Conservation (phyloP, 2,329 filamentous ascomycete genomes). For the Dryadomyces quercivorus region DNA sequence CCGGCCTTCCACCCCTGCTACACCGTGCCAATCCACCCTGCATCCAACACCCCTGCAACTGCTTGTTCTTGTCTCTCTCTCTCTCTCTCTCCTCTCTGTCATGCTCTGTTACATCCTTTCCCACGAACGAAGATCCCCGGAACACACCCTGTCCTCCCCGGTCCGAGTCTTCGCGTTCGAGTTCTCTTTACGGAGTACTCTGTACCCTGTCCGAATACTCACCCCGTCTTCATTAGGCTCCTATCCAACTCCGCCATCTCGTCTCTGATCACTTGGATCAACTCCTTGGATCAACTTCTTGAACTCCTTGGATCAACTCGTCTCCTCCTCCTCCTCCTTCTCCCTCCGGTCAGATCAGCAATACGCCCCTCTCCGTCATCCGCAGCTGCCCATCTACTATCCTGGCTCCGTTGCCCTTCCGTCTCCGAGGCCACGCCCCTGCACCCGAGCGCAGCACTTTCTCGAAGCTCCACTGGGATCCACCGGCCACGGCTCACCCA, state of each 20-base stretch:
- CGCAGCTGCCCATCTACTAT: background rate
- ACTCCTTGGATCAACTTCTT: background rate
- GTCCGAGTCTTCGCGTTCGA: no score
- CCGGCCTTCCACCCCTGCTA: background rate
- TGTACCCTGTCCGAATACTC: no score
- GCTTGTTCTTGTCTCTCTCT: background rate
- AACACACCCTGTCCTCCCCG: no score
- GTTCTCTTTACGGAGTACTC: no score
- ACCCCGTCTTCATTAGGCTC: no score
- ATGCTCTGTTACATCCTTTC: no score
- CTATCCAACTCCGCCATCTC: no score
- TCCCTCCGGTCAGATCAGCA: background rate
- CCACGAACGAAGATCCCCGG: no score
- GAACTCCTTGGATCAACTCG: background rate
- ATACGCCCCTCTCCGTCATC: background rate
- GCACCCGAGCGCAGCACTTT: background rate
- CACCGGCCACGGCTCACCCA: background rate
- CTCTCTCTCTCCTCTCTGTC: no score
- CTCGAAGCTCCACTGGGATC: background rate
- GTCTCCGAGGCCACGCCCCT: background rate
- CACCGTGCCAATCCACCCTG: background rate
- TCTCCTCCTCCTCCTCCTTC: background rate
- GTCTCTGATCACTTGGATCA: no score
- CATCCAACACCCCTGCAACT: background rate
- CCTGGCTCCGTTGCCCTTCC: background rate